Evolutionary conservation across 176 grass and related monocot genomes (phyloP), one percentile per base, ranked within the genome.

Genomic region (Raddia distichophylla): DNA sequence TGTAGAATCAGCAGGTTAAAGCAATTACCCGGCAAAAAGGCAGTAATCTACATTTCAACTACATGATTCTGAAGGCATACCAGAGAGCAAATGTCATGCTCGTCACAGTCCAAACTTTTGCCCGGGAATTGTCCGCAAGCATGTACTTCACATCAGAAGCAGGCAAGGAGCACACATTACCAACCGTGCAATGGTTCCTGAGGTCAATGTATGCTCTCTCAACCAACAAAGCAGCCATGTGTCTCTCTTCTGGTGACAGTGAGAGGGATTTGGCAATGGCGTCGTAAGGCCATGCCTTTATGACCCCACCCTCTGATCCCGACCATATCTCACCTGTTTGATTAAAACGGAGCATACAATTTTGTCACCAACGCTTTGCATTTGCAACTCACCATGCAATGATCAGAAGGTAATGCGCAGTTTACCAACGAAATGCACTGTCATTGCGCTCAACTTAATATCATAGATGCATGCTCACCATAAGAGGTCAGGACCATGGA

Each of bases 241-340:
- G 92, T n/a, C 71, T 93, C 87, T 98, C 95, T 89, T 93, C 95
- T 6, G 74, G 81, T 49, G 85, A 75, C 6, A 94, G 64, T n/a
- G 92, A 93, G 62, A 98, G 90, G 37, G 92, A 92, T 87, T 98
- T 94, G 72, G 80, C 81, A 85, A 98, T 91, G 83, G 87, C 90
- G 22, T 98, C 90, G 67, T 93, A 94, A 78, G 95, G 95, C 95
- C 95, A 98, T 40, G 80, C 95, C 86, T 85, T 94, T 81, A 98
- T 91, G 18, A 92, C 81, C 34, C 95, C 92, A 27, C 78, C 90
- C 72, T 98, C 95, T 14, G 95, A 94, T 80, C 95, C 92, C 45
- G 95, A 81, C 95, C 95, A 98, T 91, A 98, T 86, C 86, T 98
- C 95, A 79, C 95, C 92, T 98, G 80, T 64, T 57, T 83, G 18